These are phyloP conservation scores for Corylus avellana DNA, from an alignment of 306 rosid species.

Conservation along the genomic window DNA sequence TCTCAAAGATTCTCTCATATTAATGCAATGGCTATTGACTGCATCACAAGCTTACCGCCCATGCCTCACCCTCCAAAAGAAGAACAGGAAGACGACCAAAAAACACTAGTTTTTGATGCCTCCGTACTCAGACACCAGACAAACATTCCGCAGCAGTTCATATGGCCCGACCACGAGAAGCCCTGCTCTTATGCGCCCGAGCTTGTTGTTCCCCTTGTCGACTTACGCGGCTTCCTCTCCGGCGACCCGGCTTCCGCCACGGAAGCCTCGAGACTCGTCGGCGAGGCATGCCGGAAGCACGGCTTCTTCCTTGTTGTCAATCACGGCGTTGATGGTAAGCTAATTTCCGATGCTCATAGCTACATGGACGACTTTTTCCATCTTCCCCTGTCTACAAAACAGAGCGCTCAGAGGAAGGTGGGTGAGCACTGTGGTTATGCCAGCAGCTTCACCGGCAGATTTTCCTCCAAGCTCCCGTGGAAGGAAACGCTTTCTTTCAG, in stretches of 20 bases:
- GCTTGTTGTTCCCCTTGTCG: constrained; percentile 65
- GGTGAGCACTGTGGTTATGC: constrained; percentile 97
- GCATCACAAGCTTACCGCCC: constrained; percentile 39
- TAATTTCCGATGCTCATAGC: constrained; percentile 62
- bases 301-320: constrained; percentile 88
- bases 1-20: background rate
- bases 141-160: constrained; percentile 68
- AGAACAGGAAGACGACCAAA: constrained; percentile 29
- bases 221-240: constrained; percentile 61
- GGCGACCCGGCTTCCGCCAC: constrained; percentile 47
- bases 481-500: constrained; percentile 85
- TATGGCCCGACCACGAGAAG: constrained; percentile 91
- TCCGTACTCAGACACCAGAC: constrained; percentile 50
- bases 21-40: constrained; percentile 70
- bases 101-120: constrained; percentile 67
- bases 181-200: constrained; percentile 55
- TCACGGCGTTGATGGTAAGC: constrained; percentile 60
- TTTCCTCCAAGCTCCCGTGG: constrained; percentile 92
- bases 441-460: constrained; percentile 89
- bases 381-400: constrained; percentile 66
- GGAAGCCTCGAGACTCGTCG: constrained; percentile 56
- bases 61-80: constrained; percentile 36
- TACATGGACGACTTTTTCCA: constrained; percentile 74
- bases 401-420: constrained; percentile 71
- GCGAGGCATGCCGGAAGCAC: constrained; percentile 75